Conservation (phyloP, 352 stramenopile species). For the Poterioochromonas sp. region DNA sequence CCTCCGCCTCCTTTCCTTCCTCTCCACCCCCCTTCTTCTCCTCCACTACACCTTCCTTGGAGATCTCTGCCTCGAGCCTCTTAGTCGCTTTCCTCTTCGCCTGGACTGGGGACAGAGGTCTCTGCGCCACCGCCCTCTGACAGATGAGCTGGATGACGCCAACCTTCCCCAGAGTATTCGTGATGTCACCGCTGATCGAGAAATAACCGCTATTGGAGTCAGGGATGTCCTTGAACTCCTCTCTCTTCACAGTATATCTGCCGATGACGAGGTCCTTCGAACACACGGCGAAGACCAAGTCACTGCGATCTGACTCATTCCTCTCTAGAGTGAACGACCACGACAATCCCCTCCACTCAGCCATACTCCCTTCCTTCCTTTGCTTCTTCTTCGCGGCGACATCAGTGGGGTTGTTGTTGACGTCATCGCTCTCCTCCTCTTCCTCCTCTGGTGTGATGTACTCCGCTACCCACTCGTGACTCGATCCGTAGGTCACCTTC, state of each 20-base stretch:
- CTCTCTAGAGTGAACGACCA: background rate
- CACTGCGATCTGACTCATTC: background rate
- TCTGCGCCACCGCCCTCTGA: too few species aligned
- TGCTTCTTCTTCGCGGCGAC: background rate
- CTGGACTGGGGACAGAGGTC: too few species aligned
- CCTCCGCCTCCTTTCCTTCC: background rate
- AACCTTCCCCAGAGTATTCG: background rate
- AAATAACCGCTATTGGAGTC: background rate
- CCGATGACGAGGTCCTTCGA: background rate
- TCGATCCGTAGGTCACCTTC: background rate
- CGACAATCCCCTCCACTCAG: background rate
- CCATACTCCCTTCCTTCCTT: background rate
- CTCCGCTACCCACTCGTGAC: background rate
- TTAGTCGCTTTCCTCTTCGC: too few species aligned
- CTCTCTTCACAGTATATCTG: background rate
- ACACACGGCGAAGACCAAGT: background rate
- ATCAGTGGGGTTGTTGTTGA: background rate
- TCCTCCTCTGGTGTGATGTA: background rate
- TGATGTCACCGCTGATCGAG: background rate
- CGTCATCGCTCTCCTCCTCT: background rate
- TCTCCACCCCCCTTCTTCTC: background rate
- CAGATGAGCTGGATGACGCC: background rate
- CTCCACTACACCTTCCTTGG: background rate
- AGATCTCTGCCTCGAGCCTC: background rate
- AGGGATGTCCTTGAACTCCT: background rate